These are phyloP conservation scores for Arthrobotrys musiformis DNA, from an alignment of 2,329 filamentous ascomycete species.

Conservation along the genomic window DNA sequence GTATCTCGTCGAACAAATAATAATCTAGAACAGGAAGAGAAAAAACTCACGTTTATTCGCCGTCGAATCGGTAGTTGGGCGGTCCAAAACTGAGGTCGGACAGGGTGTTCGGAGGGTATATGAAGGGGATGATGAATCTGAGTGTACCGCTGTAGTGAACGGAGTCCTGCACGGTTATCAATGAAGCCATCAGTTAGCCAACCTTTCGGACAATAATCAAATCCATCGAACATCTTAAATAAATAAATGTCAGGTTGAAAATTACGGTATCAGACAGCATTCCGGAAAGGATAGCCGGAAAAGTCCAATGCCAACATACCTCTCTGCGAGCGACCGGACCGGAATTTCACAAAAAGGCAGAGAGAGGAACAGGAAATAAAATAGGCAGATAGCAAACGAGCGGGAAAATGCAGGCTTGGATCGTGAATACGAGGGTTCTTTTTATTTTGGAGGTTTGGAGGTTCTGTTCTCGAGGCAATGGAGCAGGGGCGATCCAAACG, in stretches of 20 bases:
- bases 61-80: slow-evolving; percentile 53
- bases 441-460: background rate
- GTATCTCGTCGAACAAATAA: background rate
- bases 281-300: slow-evolving; percentile 1
- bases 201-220: slow-evolving; percentile 34
- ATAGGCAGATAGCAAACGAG: slow-evolving; percentile 13
- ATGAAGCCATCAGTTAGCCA: slow-evolving; percentile 52
- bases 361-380: background rate
- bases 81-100: slow-evolving; percentile 53
- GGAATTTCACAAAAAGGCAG: slow-evolving; percentile 12
- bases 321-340: slow-evolving; percentile 21
- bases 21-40: background rate
- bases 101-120: slow-evolving; percentile 16
- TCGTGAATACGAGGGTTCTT: slow-evolving; percentile 4
- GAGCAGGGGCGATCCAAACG: slow-evolving; percentile 32
- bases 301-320: slow-evolving; percentile 28
- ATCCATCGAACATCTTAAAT: background rate
- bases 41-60: slow-evolving; percentile 53
- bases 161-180: slow-evolving; percentile 32
- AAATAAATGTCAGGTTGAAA: background rate
- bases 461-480: slow-evolving; percentile 1
- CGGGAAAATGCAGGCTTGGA: slow-evolving; percentile 9
- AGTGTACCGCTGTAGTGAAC: slow-evolving; percentile 48
- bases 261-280: slow-evolving; percentile 9
- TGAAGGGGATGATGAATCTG: slow-evolving; percentile 18